Conservation (phyloP, 345 rosid species). For the Raphanus raphanistrum region DNA sequence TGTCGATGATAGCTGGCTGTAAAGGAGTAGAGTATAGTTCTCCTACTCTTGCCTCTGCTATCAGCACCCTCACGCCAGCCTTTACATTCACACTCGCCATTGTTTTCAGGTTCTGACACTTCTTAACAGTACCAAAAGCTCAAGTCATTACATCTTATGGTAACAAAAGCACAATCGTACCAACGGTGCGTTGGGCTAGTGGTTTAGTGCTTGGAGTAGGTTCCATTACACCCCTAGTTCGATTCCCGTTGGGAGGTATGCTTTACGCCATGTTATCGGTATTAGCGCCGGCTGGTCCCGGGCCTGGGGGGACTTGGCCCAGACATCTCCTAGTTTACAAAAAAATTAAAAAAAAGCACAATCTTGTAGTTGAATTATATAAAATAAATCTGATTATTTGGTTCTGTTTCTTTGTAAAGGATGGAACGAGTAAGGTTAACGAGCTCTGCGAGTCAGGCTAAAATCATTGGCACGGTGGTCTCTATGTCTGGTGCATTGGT, state of each 20-base stretch:
- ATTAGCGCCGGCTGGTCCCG: no score
- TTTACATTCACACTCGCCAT: slow-evolving; percentile 40
- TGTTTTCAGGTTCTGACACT: slow-evolving; percentile 20
- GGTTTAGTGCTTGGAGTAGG: no score
- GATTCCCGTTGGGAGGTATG: no score
- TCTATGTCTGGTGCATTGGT: slow-evolving; percentile 40
- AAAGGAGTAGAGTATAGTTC: slow-evolving; percentile 43
- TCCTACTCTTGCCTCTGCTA: slow-evolving; percentile 54
- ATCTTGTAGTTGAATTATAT: background rate
- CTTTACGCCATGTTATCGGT: no score
- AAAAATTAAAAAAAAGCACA: background rate
- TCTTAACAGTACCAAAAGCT: background rate
- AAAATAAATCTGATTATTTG: background rate
- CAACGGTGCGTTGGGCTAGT: no score
- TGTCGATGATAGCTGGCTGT: slow-evolving; percentile 20
- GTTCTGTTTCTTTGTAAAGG: slow-evolving; percentile 18
- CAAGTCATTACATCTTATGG: background rate
- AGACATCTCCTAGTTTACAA: no score
- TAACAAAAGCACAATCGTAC: background rate
- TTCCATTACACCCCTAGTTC: no score
- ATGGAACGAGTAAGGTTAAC: slow-evolving; percentile 30
- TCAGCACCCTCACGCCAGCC: slow-evolving; percentile 49
- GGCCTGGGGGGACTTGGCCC: no score
- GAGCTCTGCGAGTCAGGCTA: slow-evolving; percentile 35
- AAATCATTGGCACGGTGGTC: slow-evolving; percentile 35